phyloP scores from a whole-genome alignment of 495 filamentous ascomycete species.

The Glarea lozoyensis region DNA sequence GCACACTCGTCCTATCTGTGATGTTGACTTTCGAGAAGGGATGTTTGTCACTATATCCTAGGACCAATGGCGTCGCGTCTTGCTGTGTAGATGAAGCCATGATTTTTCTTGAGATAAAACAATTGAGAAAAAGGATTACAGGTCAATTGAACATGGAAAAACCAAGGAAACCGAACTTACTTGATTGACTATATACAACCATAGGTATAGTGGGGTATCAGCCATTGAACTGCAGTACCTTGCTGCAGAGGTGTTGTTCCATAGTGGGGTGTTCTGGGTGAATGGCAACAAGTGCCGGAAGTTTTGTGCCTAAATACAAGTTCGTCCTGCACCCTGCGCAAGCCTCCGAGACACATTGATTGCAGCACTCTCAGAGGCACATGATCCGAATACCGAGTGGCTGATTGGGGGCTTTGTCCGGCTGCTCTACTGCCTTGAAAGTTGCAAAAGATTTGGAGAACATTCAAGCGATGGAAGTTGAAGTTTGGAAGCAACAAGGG shows the following conservation, averaged over 20 bases:
- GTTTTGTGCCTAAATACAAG: background rate
- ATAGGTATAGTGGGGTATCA: background rate
- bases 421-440: too few species aligned
- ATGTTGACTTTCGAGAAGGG: conserved; percentile 41
- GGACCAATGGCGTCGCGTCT: conserved; percentile 23
- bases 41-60: conserved; percentile 39
- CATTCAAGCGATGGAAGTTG: too few species aligned
- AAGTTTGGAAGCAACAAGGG: too few species aligned
- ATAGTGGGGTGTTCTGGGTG: background rate
- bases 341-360: too few species aligned
- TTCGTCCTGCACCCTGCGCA: too few species aligned
- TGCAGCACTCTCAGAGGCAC: too few species aligned
- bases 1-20: conserved; percentile 41
- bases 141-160: background rate
- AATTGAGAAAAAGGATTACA: background rate
- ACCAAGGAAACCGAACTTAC: background rate
- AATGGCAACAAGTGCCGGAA: background rate
- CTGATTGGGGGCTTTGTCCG: too few species aligned
- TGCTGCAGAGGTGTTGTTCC: background rate
- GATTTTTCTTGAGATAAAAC: too few species aligned
- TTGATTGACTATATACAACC: background rate
- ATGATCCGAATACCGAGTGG: too few species aligned
- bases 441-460: too few species aligned
- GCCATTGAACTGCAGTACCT: background rate
- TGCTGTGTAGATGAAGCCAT: conserved; percentile 4